Percentiles rank a stretch among this genome's conserved stretches.
phyloP scores from a whole-genome alignment of 164 flowering plant genomes.

The Magnolia officinalis region DNA sequence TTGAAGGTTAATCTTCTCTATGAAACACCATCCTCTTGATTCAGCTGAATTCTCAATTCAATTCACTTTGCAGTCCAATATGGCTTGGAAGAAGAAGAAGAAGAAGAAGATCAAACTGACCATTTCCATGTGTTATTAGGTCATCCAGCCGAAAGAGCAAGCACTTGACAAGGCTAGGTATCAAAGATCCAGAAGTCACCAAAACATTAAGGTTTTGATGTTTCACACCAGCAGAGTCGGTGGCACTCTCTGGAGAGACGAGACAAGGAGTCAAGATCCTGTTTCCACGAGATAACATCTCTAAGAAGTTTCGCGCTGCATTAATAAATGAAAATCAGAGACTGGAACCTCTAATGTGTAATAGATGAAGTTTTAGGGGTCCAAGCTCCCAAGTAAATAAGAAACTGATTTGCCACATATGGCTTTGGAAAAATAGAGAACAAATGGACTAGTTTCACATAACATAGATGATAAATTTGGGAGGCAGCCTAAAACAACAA shows the following conservation, averaged over 20 bases:
- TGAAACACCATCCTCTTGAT: not conserved
- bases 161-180: slow-evolving; percentile 94
- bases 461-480: no score
- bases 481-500: not conserved
- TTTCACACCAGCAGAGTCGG: slow-evolving; percentile 19
- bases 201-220: slow-evolving; percentile 55
- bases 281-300: slow-evolving; percentile 50
- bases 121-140: slow-evolving; percentile 55
- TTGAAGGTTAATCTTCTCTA: not conserved
- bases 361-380: not conserved
- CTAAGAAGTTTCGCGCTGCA: slow-evolving; percentile 70
- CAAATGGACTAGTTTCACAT: no score
- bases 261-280: slow-evolving; percentile 15
- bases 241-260: slow-evolving; percentile 21
- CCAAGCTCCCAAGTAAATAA: no score
- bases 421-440: no score
- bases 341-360: not conserved
- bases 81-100: not conserved
- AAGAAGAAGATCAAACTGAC: slow-evolving; percentile 31
- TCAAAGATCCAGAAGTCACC: slow-evolving; percentile 88
- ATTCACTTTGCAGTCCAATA: not conserved
- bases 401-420: no score
- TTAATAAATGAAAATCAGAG: not conserved
- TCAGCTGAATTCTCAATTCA: not conserved
- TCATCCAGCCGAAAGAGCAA: slow-evolving; percentile 73